phyloP scores from a whole-genome alignment of 202 grass and related monocot genomes.

The Tripidium arundinaceum region DNA sequence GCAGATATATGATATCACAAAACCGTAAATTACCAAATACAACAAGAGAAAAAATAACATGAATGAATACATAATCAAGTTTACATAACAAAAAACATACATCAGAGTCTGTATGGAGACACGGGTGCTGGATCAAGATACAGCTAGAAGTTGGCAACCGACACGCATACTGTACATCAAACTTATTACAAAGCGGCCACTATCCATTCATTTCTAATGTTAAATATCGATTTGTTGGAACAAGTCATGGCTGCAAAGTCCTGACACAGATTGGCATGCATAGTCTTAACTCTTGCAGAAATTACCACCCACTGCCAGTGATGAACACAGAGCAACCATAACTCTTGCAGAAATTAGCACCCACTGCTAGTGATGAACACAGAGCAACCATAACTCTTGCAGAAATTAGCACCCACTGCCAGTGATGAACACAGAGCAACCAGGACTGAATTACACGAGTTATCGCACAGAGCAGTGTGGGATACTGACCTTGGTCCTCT shows the following conservation, averaged over 20 bases:
- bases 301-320: not conserved
- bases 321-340: not conserved
- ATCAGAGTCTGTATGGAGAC: not conserved
- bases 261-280: not conserved
- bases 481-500: slow-evolving; percentile 73
- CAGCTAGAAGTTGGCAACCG: not conserved
- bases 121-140: not conserved
- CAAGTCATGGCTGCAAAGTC: not conserved
- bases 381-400: not conserved
- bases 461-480: not conserved
- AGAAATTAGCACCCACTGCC: not conserved
- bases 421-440: not conserved
- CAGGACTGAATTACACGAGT: not conserved
- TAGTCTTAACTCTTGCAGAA: not conserved
- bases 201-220: not conserved
- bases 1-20: not conserved
- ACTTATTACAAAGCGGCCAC: not conserved
- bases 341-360: not conserved
- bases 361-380: not conserved
- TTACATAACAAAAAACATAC: not conserved
- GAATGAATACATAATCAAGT: not conserved
- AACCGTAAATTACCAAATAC: not conserved
- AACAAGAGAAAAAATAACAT: not conserved
- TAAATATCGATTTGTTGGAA: not conserved
- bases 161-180: not conserved